These are phyloP conservation scores for Arabidopsis lyrata DNA, from an alignment of 441 rosid species.

Conservation along the genomic window DNA sequence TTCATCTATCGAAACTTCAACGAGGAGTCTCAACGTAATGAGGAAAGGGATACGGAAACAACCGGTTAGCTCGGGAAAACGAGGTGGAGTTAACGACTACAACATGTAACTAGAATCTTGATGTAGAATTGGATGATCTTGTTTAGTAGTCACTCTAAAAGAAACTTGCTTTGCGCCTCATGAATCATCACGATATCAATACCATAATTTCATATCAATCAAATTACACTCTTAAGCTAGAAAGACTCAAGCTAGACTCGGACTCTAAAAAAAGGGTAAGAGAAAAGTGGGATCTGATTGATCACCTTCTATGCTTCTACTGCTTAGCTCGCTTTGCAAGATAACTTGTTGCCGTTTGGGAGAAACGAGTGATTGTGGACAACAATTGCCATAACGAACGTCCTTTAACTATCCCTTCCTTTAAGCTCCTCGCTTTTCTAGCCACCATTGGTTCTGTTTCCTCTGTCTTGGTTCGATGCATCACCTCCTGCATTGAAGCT, in stretches of 20 bases:
- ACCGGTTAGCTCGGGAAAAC: constrained; percentile 27
- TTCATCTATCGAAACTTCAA: constrained; percentile 16
- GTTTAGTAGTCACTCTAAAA: constrained; percentile 1
- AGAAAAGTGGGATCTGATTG: background rate
- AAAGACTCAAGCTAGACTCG: constrained; percentile 1
- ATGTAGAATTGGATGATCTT: constrained; percentile 20
- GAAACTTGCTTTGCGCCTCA: constrained; percentile 20
- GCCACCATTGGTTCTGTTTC: constrained; percentile 63
- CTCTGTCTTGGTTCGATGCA: constrained; percentile 49
- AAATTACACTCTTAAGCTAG: constrained; percentile 36
- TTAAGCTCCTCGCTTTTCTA: constrained; percentile 58
- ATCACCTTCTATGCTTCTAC: constrained; percentile 44
- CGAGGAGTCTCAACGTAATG: constrained; percentile 17
- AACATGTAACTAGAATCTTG: constrained; percentile 29
- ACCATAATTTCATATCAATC: constrained; percentile 21
- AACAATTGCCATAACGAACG: constrained; percentile 63
- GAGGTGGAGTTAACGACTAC: constrained; percentile 40
- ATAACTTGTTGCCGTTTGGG: constrained; percentile 54
- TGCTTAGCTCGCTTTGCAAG: constrained; percentile 56
- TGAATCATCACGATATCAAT: constrained; percentile 7
- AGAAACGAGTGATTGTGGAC: constrained; percentile 56
- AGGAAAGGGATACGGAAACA: constrained; percentile 24
- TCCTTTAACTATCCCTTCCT: constrained; percentile 74
- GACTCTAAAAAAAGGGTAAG: background rate
- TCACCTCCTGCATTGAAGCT: constrained; percentile 75